Base-by-base conservation (phyloP, 2,329 filamentous ascomycete species). In the Coniella lustricola region DNA sequence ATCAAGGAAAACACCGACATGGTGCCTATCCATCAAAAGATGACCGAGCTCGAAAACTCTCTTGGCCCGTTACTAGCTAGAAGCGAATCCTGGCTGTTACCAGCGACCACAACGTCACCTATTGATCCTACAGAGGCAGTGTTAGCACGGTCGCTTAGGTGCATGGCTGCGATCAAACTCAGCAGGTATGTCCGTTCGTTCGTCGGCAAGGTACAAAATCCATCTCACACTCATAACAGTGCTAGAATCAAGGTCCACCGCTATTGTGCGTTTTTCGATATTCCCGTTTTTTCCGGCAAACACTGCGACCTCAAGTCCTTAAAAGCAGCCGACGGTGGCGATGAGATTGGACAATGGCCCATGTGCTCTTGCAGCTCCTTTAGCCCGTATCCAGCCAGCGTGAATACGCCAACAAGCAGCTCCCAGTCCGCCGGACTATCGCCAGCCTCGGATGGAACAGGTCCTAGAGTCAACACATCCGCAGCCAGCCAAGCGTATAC, bases 211-310 rank as follows among this genome's bases (percentile, higher is more conserved):
- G 40, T 16, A 34, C 17, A 20, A 16, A 32, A 12, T 7, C 17
- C 17, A 8, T 18, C 42, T 36, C 21, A 47, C 44, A 20, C 49
- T 54, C 22, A 44, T 33, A 21, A 21, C 40, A 75, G 73, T 57
- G 72, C 73, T 10, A 63, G 72, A 13, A 74, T 75, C 53, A 76
- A 76, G 54, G 56, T 75, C 3, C 73, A 77, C 53, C 68, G 74
- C 1, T 76, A 74, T 56, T 69, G 67, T 52, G 74, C 74, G 8
- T 77, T 77, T 57, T 70, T 65, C 38, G 73, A 76, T 52, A 60
- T 69, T 5, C 72, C 73, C 2, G 64, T 76, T 17, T 77, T 77
- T 56, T 62, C 66, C 0, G 65, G 66, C 22, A 73, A 70, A 47
- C 69, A 75, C 53, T 77, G 73, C 57, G 73, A 76, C 49, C 64